Conservation (phyloP, 148 eudicot species). For the Rhododendron williamsianum region DNA sequence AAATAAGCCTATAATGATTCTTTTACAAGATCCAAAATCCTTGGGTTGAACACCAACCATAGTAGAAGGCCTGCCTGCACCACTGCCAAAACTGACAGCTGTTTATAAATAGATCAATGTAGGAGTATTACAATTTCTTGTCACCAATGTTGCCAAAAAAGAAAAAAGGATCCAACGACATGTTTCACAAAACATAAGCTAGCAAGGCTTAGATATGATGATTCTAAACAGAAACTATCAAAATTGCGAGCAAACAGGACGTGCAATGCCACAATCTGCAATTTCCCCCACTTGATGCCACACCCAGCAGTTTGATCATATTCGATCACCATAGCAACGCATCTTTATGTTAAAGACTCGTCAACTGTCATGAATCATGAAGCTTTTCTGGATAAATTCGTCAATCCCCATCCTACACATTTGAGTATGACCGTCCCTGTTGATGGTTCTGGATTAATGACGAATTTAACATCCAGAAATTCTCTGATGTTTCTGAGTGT, state of each 20-base stretch:
- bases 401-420: constrained; percentile 82
- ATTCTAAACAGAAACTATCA: not conserved
- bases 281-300: not conserved
- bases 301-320: not conserved
- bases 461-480: constrained; percentile 68
- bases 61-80: not conserved
- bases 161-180: not conserved
- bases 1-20: too few species aligned
- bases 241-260: not conserved
- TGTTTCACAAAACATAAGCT: not conserved
- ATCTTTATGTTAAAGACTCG: not conserved
- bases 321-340: not conserved
- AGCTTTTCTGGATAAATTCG: constrained; percentile 66
- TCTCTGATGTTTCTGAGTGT: constrained; percentile 64
- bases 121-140: not conserved
- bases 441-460: constrained; percentile 73
- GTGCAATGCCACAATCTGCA: not conserved
- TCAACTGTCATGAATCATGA: constrained; percentile 32
- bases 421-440: constrained; percentile 73
- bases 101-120: not conserved
- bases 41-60: not conserved
- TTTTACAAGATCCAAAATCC: too few species aligned
- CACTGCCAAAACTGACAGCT: not conserved
- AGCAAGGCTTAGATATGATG: not conserved
- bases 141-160: not conserved